These are phyloP conservation scores for Acanthochlamys bracteata DNA, from an alignment of 106 monocot species.

Conservation along the genomic window DNA sequence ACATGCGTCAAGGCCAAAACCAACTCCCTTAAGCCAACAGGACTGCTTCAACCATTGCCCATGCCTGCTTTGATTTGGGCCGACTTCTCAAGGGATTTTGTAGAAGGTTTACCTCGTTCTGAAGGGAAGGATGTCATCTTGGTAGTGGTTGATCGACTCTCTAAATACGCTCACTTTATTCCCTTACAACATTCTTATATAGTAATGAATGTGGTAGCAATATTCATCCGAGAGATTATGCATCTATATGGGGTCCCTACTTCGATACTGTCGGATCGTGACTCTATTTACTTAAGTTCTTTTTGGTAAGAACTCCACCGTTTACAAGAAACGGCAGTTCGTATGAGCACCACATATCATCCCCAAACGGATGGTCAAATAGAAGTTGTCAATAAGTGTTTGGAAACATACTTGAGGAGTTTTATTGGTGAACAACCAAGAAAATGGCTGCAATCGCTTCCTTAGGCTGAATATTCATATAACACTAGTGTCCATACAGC, in stretches of 20 bases:
- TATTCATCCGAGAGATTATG: background rate
- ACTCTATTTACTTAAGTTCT: background rate
- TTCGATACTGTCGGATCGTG: background rate
- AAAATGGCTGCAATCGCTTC: background rate
- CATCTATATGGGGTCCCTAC: background rate
- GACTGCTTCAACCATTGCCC: slow-evolving; percentile 5
- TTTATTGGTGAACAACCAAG: background rate
- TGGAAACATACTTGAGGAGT: background rate
- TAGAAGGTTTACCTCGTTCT: background rate
- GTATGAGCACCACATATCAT: background rate
- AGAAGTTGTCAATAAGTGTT: background rate
- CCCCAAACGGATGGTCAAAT: background rate
- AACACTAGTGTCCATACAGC: background rate
- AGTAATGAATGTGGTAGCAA: background rate
- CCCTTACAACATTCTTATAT: background rate
- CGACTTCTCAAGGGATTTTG: slow-evolving; percentile 5
- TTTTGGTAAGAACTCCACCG: background rate
- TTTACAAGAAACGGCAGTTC: background rate
- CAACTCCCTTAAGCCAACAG: background rate
- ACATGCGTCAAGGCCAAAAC: background rate
- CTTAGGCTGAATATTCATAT: background rate
- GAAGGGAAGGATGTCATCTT: background rate
- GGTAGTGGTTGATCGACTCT: slow-evolving; percentile 1
- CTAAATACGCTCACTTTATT: slow-evolving; percentile 3
- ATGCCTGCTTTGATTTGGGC: background rate